phyloP scores from a whole-genome alignment of 106 monocot species.

The Dendrobium chrysotoxum region DNA sequence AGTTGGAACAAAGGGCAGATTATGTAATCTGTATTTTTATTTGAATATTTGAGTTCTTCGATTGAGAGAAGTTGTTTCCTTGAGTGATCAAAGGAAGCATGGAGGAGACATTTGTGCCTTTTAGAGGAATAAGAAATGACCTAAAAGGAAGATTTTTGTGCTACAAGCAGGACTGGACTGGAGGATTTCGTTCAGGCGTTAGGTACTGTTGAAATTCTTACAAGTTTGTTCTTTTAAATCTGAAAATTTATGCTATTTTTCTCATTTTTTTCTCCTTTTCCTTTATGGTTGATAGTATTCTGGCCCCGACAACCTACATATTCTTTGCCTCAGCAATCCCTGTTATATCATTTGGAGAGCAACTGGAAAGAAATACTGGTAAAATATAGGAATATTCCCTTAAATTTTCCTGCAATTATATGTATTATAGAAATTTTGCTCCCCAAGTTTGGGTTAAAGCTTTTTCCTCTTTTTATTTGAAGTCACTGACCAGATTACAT shows the following conservation, averaged over 20 bases:
- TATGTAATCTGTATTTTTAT: constrained; percentile 1
- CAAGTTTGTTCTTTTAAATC: neutral
- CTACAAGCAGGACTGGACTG: constrained; percentile 78
- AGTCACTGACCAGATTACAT: no score
- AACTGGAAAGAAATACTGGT: constrained; percentile 81
- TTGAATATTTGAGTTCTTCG: neutral
- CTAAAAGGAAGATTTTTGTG: constrained; percentile 47
- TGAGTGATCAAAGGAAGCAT: constrained; percentile 15
- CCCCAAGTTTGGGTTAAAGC: no score
- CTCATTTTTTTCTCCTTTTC: neutral
- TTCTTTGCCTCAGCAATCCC: constrained; percentile 68
- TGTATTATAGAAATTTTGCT: no score
- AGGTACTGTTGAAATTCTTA: constrained; percentile 27
- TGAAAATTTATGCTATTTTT: neutral
- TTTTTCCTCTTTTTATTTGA: no score
- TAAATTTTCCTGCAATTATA: no score
- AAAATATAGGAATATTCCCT: neutral
- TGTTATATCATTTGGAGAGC: constrained; percentile 88
- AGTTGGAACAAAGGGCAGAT: neutral
- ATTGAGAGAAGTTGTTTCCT: no score
- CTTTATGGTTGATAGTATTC: constrained; percentile 21
- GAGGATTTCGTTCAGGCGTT: constrained; percentile 55
- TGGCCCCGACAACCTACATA: constrained; percentile 30
- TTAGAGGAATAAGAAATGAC: constrained; percentile 67
- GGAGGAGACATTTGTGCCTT: constrained; percentile 75